A percentile compares a stretch with the other conserved stretches of the same genome.
These are phyloP conservation scores for Cordyceps pruinosa DNA, from an alignment of 2,329 filamentous ascomycete genomes.

Conservation along the genomic window DNA sequence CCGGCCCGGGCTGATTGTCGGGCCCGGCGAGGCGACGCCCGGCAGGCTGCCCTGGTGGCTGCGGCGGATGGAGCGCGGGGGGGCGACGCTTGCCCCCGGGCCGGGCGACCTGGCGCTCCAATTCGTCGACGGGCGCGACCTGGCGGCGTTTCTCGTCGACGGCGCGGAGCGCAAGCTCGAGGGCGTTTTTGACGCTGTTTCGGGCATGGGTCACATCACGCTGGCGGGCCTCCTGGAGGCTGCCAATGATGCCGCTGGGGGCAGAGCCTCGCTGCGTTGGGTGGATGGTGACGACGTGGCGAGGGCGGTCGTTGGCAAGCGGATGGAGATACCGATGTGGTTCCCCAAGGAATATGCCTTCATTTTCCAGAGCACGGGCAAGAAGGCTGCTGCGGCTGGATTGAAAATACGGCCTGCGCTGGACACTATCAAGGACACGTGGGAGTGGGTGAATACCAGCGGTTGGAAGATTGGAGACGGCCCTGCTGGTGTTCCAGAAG, in stretches of 20 bases:
- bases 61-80: conserved; percentile 9
- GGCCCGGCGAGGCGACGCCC: conserved; percentile 5
- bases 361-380: background rate
- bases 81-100: conserved; percentile 13
- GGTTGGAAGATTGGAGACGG: conserved; percentile 7
- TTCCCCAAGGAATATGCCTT: background rate
- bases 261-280: conserved; percentile 10
- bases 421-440: conserved; percentile 12
- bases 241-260: background rate
- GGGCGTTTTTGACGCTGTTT: conserved; percentile 4
- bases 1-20: conserved; percentile 11
- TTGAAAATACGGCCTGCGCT: conserved; percentile 7
- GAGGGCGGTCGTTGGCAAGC: background rate
- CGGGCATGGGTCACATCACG: background rate
- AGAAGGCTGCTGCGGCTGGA: conserved; percentile 3
- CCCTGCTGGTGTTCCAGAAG: background rate
- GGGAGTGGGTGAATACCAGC: conserved; percentile 9
- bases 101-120: conserved; percentile 10
- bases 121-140: conserved; percentile 14
- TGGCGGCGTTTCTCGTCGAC: conserved; percentile 12
- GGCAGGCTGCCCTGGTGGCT: conserved; percentile 13
- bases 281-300: conserved; percentile 9
- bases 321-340: conserved; percentile 13
- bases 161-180: conserved; percentile 10
- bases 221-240: conserved; percentile 6